Conservation (phyloP, 768 basidiomycete species). For the Lentinula detonsa region DNA sequence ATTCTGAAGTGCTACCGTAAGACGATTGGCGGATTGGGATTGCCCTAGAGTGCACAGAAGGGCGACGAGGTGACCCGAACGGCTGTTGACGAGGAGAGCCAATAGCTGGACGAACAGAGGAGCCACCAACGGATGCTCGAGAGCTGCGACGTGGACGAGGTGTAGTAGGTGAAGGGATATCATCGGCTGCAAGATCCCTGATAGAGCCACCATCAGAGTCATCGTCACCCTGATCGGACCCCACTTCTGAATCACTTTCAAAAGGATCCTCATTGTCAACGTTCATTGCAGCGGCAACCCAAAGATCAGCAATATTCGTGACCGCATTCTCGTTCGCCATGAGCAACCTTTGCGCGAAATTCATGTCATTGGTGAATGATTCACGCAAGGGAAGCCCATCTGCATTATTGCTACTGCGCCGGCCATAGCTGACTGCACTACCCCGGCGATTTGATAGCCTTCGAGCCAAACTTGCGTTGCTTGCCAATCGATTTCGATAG, state of each 20-base stretch:
- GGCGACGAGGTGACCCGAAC: conserved; percentile 24
- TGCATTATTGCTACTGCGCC: conserved; percentile 44
- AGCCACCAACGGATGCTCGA: conserved; percentile 7
- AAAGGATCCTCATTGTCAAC: conserved; percentile 87
- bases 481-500: conserved; percentile 51
- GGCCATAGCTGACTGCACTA: conserved; percentile 46
- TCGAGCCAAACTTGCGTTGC: conserved; percentile 27
- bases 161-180: conserved; percentile 17
- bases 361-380: conserved; percentile 49
- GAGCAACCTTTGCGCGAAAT: conserved; percentile 82
- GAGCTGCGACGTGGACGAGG: conserved; percentile 12
- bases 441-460: conserved; percentile 39
- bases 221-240: conserved; percentile 26
- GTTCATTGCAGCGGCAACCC: conserved; percentile 97
- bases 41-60: conserved; percentile 12
- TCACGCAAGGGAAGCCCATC: conserved; percentile 33
- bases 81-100: conserved; percentile 20
- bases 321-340: conserved; percentile 95
- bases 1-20: conserved; percentile 23
- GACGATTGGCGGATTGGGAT: conserved; percentile 16
- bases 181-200: conserved; percentile 19
- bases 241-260: conserved; percentile 46
- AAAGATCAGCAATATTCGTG: conserved; percentile 91
- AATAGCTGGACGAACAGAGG: conserved; percentile 1
- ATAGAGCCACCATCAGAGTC: conserved; percentile 21